Base-by-base conservation (phyloP, 2,329 filamentous ascomycete genomes). In the Fusarium annulatum region DNA sequence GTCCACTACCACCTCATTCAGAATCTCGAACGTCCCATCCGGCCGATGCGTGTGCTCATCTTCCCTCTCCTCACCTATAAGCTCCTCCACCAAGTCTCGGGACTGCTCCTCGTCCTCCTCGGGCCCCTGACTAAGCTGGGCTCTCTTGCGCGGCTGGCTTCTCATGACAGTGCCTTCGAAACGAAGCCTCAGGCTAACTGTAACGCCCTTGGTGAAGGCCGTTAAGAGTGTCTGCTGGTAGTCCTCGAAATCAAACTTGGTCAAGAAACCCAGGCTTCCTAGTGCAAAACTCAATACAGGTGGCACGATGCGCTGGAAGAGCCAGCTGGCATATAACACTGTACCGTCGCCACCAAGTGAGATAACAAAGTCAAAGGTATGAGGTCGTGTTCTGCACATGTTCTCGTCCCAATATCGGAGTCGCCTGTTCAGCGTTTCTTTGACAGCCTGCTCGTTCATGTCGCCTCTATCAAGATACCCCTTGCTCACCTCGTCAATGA, bases 1-100 rank as follows among this genome's bases (percentile, higher is more conserved):
- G 79, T 99, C 96, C 36, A 98, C 90, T 14, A 99, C 96, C n/a
- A 98, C 91, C 81, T 99, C 96, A 78, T 99, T 99, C 71, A 99
- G 85, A 65, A 98, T 97, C 82, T 97, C 94, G 81, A 92, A 94
- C 3, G 93, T 95, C 43, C 91, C 90, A 76, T 96, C 94, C 0
- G 95, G 95, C 46, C 86, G 88, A 84, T 98, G 96, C 0, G 96
- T 98, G 75, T 92, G 90, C 76, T 93, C 91, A 77, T 97, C 93
- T 51, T 95, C 94, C 53, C 90, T 90, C 83, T 96, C 94, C 79
- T 96, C 93, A 9, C 94, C 95, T 56, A 97, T 92, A 53, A 98
- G 84, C 80, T 98, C 95, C 80, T 98, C 95, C 2, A 98, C 92
- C 12, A 98, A 84, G 82, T 97, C 93, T 71, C 92, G 85, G 39